Evolutionary conservation across 805 yeast species (phyloP), one percentile per base, ranked within the genome.

Genomic region (Candida peoriensis): DNA sequence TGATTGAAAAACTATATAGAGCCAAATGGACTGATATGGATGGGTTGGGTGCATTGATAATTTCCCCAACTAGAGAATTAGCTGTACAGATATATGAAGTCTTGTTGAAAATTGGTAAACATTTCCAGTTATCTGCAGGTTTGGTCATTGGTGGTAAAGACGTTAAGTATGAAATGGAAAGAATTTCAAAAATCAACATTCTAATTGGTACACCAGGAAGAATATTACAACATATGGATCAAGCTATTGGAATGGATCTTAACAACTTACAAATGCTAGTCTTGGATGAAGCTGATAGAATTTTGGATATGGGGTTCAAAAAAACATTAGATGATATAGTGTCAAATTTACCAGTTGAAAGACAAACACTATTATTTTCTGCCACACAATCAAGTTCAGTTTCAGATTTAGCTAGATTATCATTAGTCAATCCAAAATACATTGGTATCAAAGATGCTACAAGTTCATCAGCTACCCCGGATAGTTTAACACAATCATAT

Each of bases 181-280:
- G 57, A n/a, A 85, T 81, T 48, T 54, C 66, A 2, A 68, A 66
- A 46, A 88, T 96, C 1, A 89, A 84, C 31, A 77, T 93, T 21
- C 48, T 93, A 17, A 76, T 90, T 13, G 97, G 94, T 2, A 93
- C 97, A 0, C 97, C 97, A 0, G 98, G 98, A 7, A 72, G 97
- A 52, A 53, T 85, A 19, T 57, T 81, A 16, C 97, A 93, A 39
- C 81, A 93, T 51, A 56, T 90, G 34, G 68, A 76, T 14, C 71
- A 82, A 7, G 60, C 69, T 12, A 87, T 61, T 61, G 36, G 85
- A 78, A 10, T 78, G 71, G 54, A 73, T 82, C 0, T 60, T 61
- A 6, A 72, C 78, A 87, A 37, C 74, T 8, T 73, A 81, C 44
- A 93, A 81, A 47, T 71, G 77, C 70, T 85, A 6, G 81, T 93